A percentile compares a stretch with the other conserved stretches of the same genome.
Evolutionary conservation across 2,329 filamentous ascomycete genomes (phyloP).

Genomic region (Fusarium heterosporum): DNA sequence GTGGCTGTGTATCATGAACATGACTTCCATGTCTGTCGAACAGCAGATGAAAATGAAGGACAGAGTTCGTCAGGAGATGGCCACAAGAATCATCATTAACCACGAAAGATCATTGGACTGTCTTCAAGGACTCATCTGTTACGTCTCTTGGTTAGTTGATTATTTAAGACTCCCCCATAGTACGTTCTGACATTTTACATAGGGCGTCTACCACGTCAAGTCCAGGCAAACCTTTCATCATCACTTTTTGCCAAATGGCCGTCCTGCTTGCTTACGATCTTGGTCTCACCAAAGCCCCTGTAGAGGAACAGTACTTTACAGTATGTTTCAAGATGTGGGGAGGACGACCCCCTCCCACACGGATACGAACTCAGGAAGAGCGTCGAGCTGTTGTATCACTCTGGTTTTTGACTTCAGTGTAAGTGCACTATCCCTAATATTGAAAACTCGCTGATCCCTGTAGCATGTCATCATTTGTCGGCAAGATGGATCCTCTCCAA

Average conservation of each 20-base stretch:
- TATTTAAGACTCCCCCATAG: too few relatives aligned
- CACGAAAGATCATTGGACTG: constrained; percentile 64
- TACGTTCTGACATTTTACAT: constrained; percentile 7
- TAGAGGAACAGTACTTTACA: constrained; percentile 52
- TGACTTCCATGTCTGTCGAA: constrained; percentile 57
- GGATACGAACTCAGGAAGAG: constrained; percentile 61
- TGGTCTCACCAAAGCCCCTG: constrained; percentile 55
- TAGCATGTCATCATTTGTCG: constrained; percentile 56
- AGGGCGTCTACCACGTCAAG: constrained; percentile 56
- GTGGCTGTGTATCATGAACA: constrained; percentile 62
- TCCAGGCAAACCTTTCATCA: constrained; percentile 58
- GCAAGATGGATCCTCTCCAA: constrained; percentile 62
- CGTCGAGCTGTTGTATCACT: constrained; percentile 61
- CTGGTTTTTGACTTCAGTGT: constrained; percentile 57
- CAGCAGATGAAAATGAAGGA: constrained; percentile 56
- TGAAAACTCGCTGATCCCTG: constrained; percentile 9
- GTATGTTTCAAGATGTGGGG: constrained; percentile 54
- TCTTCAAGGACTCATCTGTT: constrained; percentile 62
- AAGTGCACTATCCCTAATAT: constrained; percentile 11
- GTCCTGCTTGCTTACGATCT: constrained; percentile 60
- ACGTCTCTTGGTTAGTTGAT: constrained; percentile 57
- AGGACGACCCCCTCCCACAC: constrained; percentile 44
- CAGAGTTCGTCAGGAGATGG: constrained; percentile 57
- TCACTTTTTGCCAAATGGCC: constrained; percentile 58
- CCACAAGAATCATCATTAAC: constrained; percentile 60